Evolutionary conservation across 352 stramenopile species (phyloP).

Genomic region (Phytophthora gonapodyides): DNA sequence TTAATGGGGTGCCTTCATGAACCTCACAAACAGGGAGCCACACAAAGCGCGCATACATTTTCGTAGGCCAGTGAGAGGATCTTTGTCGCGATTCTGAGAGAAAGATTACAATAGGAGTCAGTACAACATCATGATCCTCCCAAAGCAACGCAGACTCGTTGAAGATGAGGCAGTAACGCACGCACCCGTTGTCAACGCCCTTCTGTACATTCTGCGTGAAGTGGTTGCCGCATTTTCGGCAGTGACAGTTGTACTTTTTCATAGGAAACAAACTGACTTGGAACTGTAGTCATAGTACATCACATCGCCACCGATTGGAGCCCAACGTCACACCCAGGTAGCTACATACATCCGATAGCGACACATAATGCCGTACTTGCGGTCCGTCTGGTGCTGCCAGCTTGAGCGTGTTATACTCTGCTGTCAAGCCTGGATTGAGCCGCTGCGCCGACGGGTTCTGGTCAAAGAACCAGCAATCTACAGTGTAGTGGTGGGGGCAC

Average conservation of each 20-base stretch:
- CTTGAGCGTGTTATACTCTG: constrained; percentile 72
- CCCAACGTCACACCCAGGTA: background rate
- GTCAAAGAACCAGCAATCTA: constrained; percentile 91
- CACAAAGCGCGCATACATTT: constrained; percentile 50
- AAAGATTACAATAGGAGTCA: constrained; percentile 4
- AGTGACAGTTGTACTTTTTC: constrained; percentile 84
- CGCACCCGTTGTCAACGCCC: constrained; percentile 88
- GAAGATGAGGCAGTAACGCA: background rate
- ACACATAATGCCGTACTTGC: constrained; percentile 45
- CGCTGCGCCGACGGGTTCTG: constrained; percentile 62
- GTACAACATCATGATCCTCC: background rate
- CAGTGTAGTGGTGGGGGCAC: background rate
- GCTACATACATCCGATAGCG: background rate
- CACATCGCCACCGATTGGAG: constrained; percentile 3
- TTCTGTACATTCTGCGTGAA: constrained; percentile 87
- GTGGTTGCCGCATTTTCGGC: constrained; percentile 55
- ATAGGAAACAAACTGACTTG: constrained; percentile 86
- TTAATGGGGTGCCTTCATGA: constrained; percentile 8
- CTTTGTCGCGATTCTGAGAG: constrained; percentile 79
- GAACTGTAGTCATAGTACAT: constrained; percentile 51
- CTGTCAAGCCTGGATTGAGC: constrained; percentile 29
- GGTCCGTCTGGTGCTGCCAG: constrained; percentile 72
- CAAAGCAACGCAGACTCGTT: background rate
- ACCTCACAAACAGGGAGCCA: constrained; percentile 2
- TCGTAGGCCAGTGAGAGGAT: constrained; percentile 87